Evolutionary conservation across 768 basidiomycete species (phyloP).

Genomic region (Imleria badia): DNA sequence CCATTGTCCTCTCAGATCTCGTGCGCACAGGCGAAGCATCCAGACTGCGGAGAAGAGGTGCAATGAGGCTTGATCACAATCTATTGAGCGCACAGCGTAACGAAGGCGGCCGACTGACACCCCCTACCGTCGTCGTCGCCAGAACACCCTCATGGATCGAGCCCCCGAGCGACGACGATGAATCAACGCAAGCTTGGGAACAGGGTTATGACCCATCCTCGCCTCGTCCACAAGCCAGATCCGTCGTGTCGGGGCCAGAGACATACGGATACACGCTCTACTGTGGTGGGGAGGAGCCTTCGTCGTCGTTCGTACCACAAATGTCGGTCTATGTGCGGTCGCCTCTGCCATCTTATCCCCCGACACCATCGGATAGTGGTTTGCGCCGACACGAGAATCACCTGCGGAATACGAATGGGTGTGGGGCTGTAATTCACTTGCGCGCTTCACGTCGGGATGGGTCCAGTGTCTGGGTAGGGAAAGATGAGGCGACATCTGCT

Average conservation of each 20-base stretch:
- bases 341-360: slow-evolving; percentile 36
- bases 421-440: slow-evolving; percentile 60
- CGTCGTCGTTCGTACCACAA: slow-evolving; percentile 5
- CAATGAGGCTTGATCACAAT: slow-evolving; percentile 60
- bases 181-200: slow-evolving; percentile 34
- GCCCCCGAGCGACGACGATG: slow-evolving; percentile 33
- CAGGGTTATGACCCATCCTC: slow-evolving; percentile 32
- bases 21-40: slow-evolving; percentile 75
- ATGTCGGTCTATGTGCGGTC: slow-evolving; percentile 33
- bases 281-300: slow-evolving; percentile 39
- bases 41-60: slow-evolving; percentile 68
- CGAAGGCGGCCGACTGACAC: slow-evolving; percentile 24
- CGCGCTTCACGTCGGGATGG: slow-evolving; percentile 52
- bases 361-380: slow-evolving; percentile 22
- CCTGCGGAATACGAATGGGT: slow-evolving; percentile 47
- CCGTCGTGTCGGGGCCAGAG: slow-evolving; percentile 17
- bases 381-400: slow-evolving; percentile 6
- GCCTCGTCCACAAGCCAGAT: slow-evolving; percentile 22
- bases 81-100: slow-evolving; percentile 28
- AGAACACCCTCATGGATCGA: slow-evolving; percentile 36
- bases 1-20: slow-evolving; percentile 71
- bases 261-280: slow-evolving; percentile 38
- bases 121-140: slow-evolving; percentile 28
- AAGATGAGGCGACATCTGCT: slow-evolving; percentile 46
- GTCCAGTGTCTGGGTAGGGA: slow-evolving; percentile 59